Evolutionary conservation across 1,284 basidiomycete genomes (phyloP).

Genomic region (Malassezia nana): DNA sequence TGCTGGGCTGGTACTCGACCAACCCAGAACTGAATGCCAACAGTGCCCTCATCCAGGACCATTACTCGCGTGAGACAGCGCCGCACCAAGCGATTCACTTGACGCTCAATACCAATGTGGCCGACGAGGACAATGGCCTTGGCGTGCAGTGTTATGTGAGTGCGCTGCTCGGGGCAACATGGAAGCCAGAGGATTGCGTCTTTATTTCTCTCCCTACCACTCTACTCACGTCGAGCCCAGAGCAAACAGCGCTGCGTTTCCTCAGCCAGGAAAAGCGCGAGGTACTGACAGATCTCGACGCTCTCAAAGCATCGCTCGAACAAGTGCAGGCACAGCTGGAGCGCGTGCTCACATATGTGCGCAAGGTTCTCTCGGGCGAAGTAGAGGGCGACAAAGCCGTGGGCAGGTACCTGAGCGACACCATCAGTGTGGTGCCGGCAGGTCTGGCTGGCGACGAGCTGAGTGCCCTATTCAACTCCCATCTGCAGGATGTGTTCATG

Average conservation of each 20-base stretch:
- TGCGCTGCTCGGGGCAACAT: slow-evolving; percentile 51
- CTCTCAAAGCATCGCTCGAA: slow-evolving; percentile 62
- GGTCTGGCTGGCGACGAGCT: slow-evolving; percentile 35
- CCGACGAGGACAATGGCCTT: slow-evolving; percentile 29
- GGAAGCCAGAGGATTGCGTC: slow-evolving; percentile 44
- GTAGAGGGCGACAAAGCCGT: slow-evolving; percentile 73
- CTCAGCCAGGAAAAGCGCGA: slow-evolving; percentile 60
- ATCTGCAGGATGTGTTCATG: slow-evolving; percentile 73
- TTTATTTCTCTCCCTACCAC: slow-evolving; percentile 39
- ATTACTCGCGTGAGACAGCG: slow-evolving; percentile 83
- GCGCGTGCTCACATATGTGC: slow-evolving; percentile 75
- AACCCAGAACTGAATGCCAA: slow-evolving; percentile 77
- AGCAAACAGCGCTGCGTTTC: slow-evolving; percentile 51
- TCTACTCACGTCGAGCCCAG: slow-evolving; percentile 48
- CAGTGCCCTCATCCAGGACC: slow-evolving; percentile 96
- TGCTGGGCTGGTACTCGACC: slow-evolving; percentile 66
- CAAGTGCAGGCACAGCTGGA: slow-evolving; percentile 70
- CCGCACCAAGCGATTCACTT: slow-evolving; percentile 85
- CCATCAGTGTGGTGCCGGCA: slow-evolving; percentile 49
- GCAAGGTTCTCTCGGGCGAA: slow-evolving; percentile 67
- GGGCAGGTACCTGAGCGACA: slow-evolving; percentile 84
- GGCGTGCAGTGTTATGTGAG: slow-evolving; percentile 78
- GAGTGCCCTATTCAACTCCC: slow-evolving; percentile 43
- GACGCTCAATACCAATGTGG: slow-evolving; percentile 73
- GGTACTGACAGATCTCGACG: slow-evolving; percentile 42